A percentile compares a stretch with the other conserved stretches of the same genome.
Conservation (phyloP, 2,329 filamentous ascomycete genomes). For the Cordyceps farinosa region DNA sequence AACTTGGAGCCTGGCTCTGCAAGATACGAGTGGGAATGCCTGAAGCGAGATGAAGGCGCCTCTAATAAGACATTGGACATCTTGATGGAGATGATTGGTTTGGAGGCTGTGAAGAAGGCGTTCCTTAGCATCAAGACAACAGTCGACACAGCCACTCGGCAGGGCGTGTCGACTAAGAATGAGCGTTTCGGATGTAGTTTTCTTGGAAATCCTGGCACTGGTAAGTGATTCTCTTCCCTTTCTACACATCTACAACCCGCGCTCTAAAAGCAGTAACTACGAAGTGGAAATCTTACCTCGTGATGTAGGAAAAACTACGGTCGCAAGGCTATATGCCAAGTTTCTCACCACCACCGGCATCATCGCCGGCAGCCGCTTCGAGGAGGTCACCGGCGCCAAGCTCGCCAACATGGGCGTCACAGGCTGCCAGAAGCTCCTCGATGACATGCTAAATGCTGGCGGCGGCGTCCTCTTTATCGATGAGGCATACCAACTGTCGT, state of each 20-base stretch:
- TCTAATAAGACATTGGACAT: slow-evolving; percentile 54
- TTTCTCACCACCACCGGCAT: slow-evolving; percentile 61
- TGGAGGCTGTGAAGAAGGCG: slow-evolving; percentile 64
- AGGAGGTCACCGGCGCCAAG: slow-evolving; percentile 65
- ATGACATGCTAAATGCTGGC: slow-evolving; percentile 48
- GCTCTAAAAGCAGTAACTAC: background rate
- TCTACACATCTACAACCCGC: background rate
- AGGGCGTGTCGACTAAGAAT: slow-evolving; percentile 49
- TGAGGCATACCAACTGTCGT: slow-evolving; percentile 71
- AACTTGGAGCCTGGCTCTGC: slow-evolving; percentile 27
- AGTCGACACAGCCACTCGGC: slow-evolving; percentile 58
- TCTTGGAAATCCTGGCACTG: slow-evolving; percentile 73
- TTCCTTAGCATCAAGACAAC: slow-evolving; percentile 61
- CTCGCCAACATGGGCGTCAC: slow-evolving; percentile 60
- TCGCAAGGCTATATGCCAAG: slow-evolving; percentile 65
- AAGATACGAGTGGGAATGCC: slow-evolving; percentile 55
- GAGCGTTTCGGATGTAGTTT: slow-evolving; percentile 62
- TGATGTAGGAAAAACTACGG: slow-evolving; percentile 61
- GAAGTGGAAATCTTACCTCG: slow-evolving; percentile 16
- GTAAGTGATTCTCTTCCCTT: slow-evolving; percentile 35
- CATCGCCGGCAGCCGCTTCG: slow-evolving; percentile 56
- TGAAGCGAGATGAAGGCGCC: slow-evolving; percentile 52
- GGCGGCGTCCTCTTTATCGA: slow-evolving; percentile 75
- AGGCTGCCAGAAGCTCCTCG: slow-evolving; percentile 50
- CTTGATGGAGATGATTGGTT: slow-evolving; percentile 67